A percentile compares a stretch with the other conserved stretches of the same genome.
Conservation (phyloP, 2,329 filamentous ascomycete genomes). For the Chalara sp. region DNA sequence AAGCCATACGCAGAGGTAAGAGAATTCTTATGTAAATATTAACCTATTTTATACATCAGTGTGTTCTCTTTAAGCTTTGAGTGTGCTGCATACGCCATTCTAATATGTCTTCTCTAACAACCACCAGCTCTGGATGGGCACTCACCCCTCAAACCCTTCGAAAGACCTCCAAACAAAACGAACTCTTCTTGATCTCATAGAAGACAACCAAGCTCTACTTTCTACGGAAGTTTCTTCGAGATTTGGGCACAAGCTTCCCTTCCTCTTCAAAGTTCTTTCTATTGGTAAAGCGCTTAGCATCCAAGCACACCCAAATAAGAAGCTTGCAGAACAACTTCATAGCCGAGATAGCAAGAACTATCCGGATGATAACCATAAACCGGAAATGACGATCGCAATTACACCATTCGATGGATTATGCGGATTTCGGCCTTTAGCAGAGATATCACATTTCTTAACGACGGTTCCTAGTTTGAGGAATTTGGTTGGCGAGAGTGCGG, state of each 20-base stretch:
- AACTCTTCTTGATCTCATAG: conserved; percentile 77
- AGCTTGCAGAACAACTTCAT: conserved; percentile 83
- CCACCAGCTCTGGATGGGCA: conserved; percentile 93
- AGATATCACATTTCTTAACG: conserved; percentile 73
- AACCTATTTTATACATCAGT: conserved; percentile 49
- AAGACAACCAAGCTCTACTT: conserved; percentile 80
- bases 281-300: conserved; percentile 95
- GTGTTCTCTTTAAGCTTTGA: no score
- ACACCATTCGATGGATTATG: conserved; percentile 95
- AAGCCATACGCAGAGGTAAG: conserved; percentile 89
- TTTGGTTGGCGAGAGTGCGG: conserved; percentile 60
- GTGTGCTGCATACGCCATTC: no score
- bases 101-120: conserved; percentile 5
- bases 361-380: conserved; percentile 98
- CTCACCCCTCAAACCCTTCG: conserved; percentile 91
- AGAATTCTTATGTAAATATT: not conserved
- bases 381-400: conserved; percentile 97
- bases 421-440: conserved; percentile 80
- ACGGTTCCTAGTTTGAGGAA: conserved; percentile 56
- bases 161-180: conserved; percentile 80
- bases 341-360: conserved; percentile 86
- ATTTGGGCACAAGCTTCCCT: conserved; percentile 80
- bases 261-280: conserved; percentile 95
- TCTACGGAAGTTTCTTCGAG: conserved; percentile 64
- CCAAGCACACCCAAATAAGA: conserved; percentile 95